A percentile compares a stretch with the other conserved stretches of the same genome.
phyloP scores from a whole-genome alignment of 2,329 filamentous ascomycete species.

The Cladobotryum protrusum region DNA sequence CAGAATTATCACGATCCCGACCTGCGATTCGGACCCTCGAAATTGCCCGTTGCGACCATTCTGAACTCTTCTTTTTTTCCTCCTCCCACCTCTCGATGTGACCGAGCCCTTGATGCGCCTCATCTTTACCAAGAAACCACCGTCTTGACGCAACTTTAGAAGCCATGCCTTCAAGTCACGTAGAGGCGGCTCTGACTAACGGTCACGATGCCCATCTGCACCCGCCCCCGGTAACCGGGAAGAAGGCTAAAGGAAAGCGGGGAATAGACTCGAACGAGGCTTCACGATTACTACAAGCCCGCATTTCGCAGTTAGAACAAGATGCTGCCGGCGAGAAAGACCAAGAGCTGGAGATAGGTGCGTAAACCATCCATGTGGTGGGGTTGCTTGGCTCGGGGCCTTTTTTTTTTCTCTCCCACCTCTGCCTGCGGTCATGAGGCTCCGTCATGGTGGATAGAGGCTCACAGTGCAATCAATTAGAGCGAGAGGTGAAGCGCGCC shows the following conservation, averaged over 20 bases:
- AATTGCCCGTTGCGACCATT: neutral
- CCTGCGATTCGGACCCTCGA: too few relatives aligned
- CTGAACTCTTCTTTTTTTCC: neutral
- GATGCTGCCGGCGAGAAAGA: slow-evolving; percentile 92
- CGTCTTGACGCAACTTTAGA: slow-evolving; percentile 15
- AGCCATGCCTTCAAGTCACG: slow-evolving; percentile 35
- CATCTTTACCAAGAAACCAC: slow-evolving; percentile 1
- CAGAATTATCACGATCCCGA: too few relatives aligned
- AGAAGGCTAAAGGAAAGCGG: slow-evolving; percentile 84
- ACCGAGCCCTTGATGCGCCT: slow-evolving; percentile 12
- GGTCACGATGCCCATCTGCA: slow-evolving; percentile 35
- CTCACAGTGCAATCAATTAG: slow-evolving; percentile 37
- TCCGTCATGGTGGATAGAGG: slow-evolving; percentile 1
- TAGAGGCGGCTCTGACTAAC: slow-evolving; percentile 37
- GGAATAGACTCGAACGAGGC: slow-evolving; percentile 79
- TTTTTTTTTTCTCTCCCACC: neutral
- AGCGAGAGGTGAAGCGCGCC: slow-evolving; percentile 89
- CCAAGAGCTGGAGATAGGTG: slow-evolving; percentile 92
- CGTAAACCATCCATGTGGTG: slow-evolving; percentile 23
- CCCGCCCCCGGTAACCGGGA: slow-evolving; percentile 43
- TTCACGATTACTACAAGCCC: slow-evolving; percentile 82
- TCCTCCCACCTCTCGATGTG: slow-evolving; percentile 5
- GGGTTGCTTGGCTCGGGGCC: neutral
- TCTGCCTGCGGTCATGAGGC: neutral
- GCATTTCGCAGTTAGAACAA: slow-evolving; percentile 91